phyloP scores from a whole-genome alignment of 768 basidiomycete species.

The Trichaptum fuscoviolaceum region DNA sequence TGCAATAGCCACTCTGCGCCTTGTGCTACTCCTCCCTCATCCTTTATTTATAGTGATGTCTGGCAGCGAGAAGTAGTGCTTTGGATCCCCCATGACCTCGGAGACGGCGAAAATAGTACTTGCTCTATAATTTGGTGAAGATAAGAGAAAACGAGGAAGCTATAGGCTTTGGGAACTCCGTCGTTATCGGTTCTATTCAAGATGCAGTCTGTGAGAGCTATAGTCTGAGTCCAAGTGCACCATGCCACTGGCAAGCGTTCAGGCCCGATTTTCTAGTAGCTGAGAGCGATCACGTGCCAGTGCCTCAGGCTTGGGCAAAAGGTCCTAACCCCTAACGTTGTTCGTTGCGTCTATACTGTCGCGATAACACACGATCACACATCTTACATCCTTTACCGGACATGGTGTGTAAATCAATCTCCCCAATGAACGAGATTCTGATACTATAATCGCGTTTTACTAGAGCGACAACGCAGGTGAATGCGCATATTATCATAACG shows the following conservation, averaged over 20 bases:
- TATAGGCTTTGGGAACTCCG: not conserved
- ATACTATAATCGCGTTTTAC: conserved; percentile 4
- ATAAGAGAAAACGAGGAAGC: not conserved
- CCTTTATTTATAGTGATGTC: not conserved
- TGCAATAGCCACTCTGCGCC: not conserved
- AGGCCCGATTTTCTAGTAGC: not conserved
- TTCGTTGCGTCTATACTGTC: not conserved
- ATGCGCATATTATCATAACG: conserved; percentile 4
- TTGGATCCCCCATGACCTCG: not conserved
- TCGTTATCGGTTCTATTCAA: not conserved
- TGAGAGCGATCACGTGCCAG: not conserved
- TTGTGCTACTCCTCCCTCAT: not conserved
- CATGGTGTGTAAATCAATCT: not conserved
- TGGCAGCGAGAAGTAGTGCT: not conserved
- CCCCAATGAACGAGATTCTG: conserved; percentile 1
- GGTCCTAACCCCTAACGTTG: not conserved
- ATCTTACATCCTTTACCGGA: not conserved
- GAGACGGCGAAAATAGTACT: not conserved
- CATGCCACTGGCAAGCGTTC: too few relatives aligned
- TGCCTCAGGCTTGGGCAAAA: not conserved
- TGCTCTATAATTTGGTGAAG: not conserved
- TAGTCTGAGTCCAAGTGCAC: not conserved
- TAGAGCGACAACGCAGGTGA: conserved; percentile 52
- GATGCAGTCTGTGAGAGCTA: not conserved
- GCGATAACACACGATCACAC: not conserved